Evolutionary conservation across 305 asterid species (phyloP).

Genomic region (Fraxinus xanthoxyloides): DNA sequence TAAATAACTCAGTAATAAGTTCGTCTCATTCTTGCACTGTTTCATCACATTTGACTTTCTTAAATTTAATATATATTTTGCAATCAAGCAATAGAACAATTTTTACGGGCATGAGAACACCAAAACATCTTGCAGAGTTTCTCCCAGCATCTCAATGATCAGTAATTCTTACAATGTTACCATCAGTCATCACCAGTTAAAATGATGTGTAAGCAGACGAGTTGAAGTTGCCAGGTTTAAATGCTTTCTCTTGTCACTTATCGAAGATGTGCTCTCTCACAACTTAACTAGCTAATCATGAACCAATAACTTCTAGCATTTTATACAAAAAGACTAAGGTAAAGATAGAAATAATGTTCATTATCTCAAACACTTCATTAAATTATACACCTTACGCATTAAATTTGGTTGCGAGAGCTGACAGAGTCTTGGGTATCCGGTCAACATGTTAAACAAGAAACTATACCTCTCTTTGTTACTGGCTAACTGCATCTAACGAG

Average conservation of each 20-base stretch:
- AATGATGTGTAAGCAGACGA: not conserved
- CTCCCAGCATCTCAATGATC: slow-evolving; percentile 4
- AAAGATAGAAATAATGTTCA: not conserved
- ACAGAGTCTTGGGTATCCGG: not conserved
- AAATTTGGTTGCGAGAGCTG: not conserved
- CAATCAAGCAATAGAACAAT: not conserved
- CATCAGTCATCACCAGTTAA: not conserved
- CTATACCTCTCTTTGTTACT: not conserved
- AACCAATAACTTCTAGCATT: not conserved
- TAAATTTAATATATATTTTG: not conserved
- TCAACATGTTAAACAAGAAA: not conserved
- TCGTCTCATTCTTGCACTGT: not conserved
- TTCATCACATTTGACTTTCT: not conserved
- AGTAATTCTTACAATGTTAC: not conserved
- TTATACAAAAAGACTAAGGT: not conserved
- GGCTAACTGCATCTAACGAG: not conserved
- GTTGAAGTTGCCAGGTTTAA: not conserved
- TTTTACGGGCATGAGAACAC: not conserved
- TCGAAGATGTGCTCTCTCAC: not conserved
- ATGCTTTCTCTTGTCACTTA: not conserved
- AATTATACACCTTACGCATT: not conserved
- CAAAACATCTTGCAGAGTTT: not conserved
- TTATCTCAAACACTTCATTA: not conserved
- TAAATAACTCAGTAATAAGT: not conserved
- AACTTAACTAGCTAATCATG: not conserved